A percentile compares a stretch with the other conserved stretches of the same genome.
Evolutionary conservation across 129 eudicot species (phyloP).

Genomic region (Glebionis coronaria): DNA sequence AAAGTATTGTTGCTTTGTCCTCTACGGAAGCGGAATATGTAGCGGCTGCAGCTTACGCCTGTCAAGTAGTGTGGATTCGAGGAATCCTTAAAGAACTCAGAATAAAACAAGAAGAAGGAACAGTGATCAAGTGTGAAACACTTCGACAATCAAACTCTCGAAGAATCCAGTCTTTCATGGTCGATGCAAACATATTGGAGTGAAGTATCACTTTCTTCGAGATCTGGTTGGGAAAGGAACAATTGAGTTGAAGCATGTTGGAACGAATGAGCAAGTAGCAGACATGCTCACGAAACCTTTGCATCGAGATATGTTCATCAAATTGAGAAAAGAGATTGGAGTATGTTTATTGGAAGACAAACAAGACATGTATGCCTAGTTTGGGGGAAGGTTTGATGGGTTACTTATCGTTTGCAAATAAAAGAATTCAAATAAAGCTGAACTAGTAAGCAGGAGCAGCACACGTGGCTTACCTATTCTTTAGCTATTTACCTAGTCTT

Average conservation of each 20-base stretch:
- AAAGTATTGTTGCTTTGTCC: neutral
- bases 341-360: too few species aligned
- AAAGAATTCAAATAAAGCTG: too few species aligned
- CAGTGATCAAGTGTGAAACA: neutral
- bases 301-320: neutral
- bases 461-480: too few species aligned
- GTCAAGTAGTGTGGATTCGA: neutral
- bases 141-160: slow-evolving; percentile 1
- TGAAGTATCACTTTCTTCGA: too few species aligned
- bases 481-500: too few species aligned
- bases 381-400: neutral
- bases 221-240: neutral
- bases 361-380: too few species aligned
- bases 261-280: neutral
- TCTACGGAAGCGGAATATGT: slow-evolving; percentile 1
- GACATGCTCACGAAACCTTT: neutral
- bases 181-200: neutral
- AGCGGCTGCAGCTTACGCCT: neutral
- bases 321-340: neutral
- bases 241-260: neutral
- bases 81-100: neutral
- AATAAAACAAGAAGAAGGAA: neutral
- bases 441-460: too few species aligned
- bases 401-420: too few species aligned
- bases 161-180: neutral